phyloP scores from a whole-genome alignment of 2,329 filamentous ascomycete genomes.

The Fusarium pininemorale region DNA sequence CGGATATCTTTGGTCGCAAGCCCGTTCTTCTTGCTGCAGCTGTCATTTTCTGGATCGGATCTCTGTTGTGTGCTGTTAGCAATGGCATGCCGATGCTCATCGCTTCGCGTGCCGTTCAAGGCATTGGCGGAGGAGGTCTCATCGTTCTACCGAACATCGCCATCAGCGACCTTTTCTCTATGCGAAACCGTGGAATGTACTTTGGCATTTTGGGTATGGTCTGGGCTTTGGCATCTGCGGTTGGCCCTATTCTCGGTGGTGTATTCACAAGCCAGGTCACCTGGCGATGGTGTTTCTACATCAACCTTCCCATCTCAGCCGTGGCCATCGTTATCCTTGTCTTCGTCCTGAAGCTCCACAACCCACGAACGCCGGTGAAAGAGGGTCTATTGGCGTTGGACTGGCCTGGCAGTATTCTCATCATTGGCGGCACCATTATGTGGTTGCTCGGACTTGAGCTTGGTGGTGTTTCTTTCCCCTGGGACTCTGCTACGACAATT shows the following conservation, averaged over 20 bases:
- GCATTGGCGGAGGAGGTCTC: constrained; percentile 65
- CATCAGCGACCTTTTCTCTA: constrained; percentile 64
- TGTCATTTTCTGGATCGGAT: constrained; percentile 63
- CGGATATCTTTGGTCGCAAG: constrained; percentile 68
- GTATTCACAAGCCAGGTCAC: constrained; percentile 69
- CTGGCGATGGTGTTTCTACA: constrained; percentile 78
- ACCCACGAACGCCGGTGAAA: constrained; percentile 69
- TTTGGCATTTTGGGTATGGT: constrained; percentile 63
- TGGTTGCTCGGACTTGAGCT: constrained; percentile 87
- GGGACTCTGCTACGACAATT: constrained; percentile 78
- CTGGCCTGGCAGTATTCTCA: constrained; percentile 64
- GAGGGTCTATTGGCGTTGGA: constrained; percentile 71
- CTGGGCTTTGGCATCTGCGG: constrained; percentile 72
- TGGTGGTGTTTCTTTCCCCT: constrained; percentile 79
- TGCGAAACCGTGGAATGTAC: constrained; percentile 61
- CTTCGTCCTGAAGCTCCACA: constrained; percentile 74
- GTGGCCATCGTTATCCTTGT: constrained; percentile 60
- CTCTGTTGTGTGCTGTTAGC: constrained; percentile 62
- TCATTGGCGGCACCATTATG: constrained; percentile 85
- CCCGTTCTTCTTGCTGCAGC: constrained; percentile 61
- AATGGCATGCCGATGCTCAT: constrained; percentile 62
- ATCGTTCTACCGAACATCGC: constrained; percentile 69
- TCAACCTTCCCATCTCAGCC: constrained; percentile 65
- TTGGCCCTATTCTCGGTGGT: constrained; percentile 75
- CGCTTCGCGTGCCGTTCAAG: constrained; percentile 64